These are phyloP conservation scores for Suillus subaureus DNA, from an alignment of 768 basidiomycete genomes.

Conservation along the genomic window DNA sequence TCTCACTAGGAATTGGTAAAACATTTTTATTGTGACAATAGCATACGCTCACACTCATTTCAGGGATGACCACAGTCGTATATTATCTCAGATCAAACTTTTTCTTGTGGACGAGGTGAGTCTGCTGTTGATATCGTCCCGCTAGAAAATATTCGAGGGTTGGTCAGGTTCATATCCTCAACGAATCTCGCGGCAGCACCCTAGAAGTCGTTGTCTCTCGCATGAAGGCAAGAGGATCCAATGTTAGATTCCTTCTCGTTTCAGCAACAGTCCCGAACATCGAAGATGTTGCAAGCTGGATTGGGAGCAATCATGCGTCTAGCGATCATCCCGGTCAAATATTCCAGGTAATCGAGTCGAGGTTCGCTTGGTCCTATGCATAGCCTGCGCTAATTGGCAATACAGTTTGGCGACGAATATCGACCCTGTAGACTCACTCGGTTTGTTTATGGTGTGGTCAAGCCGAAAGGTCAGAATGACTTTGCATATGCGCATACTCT, in stretches of 20 bases:
- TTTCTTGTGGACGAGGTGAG: conserved; percentile 91
- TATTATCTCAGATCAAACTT: conserved; percentile 71
- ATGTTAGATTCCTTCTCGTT: conserved; percentile 83
- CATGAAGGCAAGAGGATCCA: conserved; percentile 76
- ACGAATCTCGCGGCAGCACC: conserved; percentile 88
- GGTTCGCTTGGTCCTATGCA: background rate
- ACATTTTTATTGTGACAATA: background rate
- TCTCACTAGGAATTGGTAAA: conserved; percentile 83
- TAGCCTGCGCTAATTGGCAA: conserved; percentile 7
- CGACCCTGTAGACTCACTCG: conserved; percentile 81
- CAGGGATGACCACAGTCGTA: conserved; percentile 65
- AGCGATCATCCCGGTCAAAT: conserved; percentile 52
- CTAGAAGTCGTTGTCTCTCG: conserved; percentile 94
- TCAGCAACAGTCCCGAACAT: conserved; percentile 96
- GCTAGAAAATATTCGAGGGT: background rate
- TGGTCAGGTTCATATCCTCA: conserved; percentile 84
- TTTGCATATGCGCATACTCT: conserved; percentile 74
- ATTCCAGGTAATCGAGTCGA: conserved; percentile 58
- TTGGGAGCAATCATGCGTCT: conserved; percentile 48
- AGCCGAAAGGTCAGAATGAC: conserved; percentile 68
- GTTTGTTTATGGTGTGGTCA: conserved; percentile 71
- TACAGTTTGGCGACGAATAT: conserved; percentile 90
- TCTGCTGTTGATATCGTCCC: background rate
- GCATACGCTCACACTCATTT: conserved; percentile 11
- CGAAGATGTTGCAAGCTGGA: conserved; percentile 87